These are phyloP conservation scores for Calamus simplicifolius DNA, from an alignment of 176 grass and related monocot genomes.

Conservation along the genomic window DNA sequence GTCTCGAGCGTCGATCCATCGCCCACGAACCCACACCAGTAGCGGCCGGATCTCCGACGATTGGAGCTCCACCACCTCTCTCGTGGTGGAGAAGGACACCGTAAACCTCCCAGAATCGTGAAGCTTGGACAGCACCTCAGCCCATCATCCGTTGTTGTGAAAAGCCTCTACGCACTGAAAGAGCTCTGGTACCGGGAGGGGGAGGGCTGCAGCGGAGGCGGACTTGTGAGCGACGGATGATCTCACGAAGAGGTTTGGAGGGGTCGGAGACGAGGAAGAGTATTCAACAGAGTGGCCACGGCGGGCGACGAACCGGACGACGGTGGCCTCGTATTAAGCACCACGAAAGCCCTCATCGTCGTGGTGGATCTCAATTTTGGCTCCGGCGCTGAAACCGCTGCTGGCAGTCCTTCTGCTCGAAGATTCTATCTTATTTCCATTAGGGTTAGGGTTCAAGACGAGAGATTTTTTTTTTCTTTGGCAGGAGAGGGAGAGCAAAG, in stretches of 20 bases:
- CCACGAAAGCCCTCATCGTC: constrained; percentile 53
- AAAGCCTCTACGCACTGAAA: constrained; percentile 63
- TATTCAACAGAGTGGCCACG: constrained; percentile 27
- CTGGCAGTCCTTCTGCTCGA: no score
- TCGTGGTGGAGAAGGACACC: constrained; percentile 46
- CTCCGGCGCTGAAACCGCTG: not conserved
- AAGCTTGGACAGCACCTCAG: constrained; percentile 28
- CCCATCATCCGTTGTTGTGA: constrained; percentile 75
- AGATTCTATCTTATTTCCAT: no score
- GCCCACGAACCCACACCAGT: constrained; percentile 30
- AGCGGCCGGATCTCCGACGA: constrained; percentile 28
- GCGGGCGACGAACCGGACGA: constrained; percentile 8
- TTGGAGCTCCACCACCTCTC: constrained; percentile 39
- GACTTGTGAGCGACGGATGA: constrained; percentile 17
- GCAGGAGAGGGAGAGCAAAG: no score
- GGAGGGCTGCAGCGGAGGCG: constrained; percentile 19
- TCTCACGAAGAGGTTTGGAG: constrained; percentile 24
- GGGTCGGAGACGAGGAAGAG: constrained; percentile 34
- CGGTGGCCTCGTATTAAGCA: constrained; percentile 56
- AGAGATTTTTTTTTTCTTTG: no score
- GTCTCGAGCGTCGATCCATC: constrained; percentile 22
- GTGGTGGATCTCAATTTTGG: constrained; percentile 48
- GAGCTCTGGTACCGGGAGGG: not conserved
- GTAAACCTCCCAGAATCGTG: constrained; percentile 8
- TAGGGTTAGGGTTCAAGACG: no score